Evolutionary conservation across 768 basidiomycete species (phyloP), one percentile per base, ranked within the genome.

Genomic region (Rickenella mellea): DNA sequence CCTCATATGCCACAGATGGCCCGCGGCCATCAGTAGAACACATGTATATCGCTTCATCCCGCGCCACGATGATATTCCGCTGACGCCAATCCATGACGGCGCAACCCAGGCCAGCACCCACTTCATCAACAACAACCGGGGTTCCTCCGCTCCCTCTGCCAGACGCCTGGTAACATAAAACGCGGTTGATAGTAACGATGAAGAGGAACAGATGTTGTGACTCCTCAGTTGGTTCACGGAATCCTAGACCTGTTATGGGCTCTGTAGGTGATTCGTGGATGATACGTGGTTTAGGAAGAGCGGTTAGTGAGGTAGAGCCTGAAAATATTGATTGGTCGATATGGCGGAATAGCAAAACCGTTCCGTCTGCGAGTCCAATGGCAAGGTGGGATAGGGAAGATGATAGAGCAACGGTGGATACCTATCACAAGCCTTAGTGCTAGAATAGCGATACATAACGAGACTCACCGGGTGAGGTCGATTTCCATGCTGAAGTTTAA

Each of bases 281-380:
- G 0, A 80, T 71, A 19, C 86, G 79, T 8, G 83, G 74, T 64
- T 96, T 97, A 0, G 91, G 91, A n/a, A 97, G 63, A 5, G 80
- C 61, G 10, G 81, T 80, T 9, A 90, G 65, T 4, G 83, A 72
- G 14, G 70, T 62, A 9, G 80, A 77, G 14, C 59, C 51, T 35
- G 86, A 76, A 2, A 81, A 73, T 26, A 94, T 68, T 1, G 91
- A 91, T 56, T 97, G 92, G 57, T 93, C 83, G 15, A 97, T 68
- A 55, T 97, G 89, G 6, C 89, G 79, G 57, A 89, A 94, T 12
- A 96, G 69, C 7, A 98, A 70, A 12, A 96, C 93, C 0, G 87
- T 87, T 20, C 96, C 96, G 54, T 97, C 93, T 5, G 81, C 91
- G n/a, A 98, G 74, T 11, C 93, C 96, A 29, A 98, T 75, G 5